These are phyloP conservation scores for Hymenochaete sp. DNA, from an alignment of 1,284 basidiomycete species.

Conservation along the genomic window DNA sequence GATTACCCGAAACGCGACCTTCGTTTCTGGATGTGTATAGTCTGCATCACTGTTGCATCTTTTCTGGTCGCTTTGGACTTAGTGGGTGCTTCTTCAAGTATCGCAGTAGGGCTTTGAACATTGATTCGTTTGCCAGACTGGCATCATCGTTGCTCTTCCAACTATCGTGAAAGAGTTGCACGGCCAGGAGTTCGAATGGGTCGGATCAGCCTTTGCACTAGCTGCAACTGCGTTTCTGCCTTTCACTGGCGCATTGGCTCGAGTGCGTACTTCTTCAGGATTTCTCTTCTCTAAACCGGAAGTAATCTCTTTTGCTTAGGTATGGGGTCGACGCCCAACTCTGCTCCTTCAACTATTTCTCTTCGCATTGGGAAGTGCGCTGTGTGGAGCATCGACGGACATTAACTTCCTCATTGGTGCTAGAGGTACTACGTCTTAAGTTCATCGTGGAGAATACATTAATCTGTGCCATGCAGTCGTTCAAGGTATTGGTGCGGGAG, in stretches of 20 bases:
- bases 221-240: slow-evolving; percentile 22
- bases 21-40: slow-evolving; percentile 14
- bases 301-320: slow-evolving; percentile 12
- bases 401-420: slow-evolving; percentile 38
- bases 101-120: neutral
- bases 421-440: slow-evolving; percentile 21
- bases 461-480: slow-evolving; percentile 19
- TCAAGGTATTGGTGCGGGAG: slow-evolving; percentile 29
- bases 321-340: slow-evolving; percentile 29
- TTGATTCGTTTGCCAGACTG: neutral
- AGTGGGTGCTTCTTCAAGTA: slow-evolving; percentile 5
- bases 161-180: slow-evolving; percentile 21
- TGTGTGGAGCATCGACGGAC: slow-evolving; percentile 34
- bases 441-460: neutral
- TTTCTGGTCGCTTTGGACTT: slow-evolving; percentile 17
- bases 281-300: neutral
- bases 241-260: slow-evolving; percentile 20
- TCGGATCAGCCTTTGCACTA: slow-evolving; percentile 23
- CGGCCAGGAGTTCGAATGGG: slow-evolving; percentile 24
- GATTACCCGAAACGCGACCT: slow-evolving; percentile 5
- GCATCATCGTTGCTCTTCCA: slow-evolving; percentile 16
- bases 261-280: slow-evolving; percentile 10
- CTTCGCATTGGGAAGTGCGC: slow-evolving; percentile 31
- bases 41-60: slow-evolving; percentile 9
- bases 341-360: slow-evolving; percentile 28